phyloP scores from a whole-genome alignment of 2,329 filamentous ascomycete species.

The Macrophomina pseudophaseolina region DNA sequence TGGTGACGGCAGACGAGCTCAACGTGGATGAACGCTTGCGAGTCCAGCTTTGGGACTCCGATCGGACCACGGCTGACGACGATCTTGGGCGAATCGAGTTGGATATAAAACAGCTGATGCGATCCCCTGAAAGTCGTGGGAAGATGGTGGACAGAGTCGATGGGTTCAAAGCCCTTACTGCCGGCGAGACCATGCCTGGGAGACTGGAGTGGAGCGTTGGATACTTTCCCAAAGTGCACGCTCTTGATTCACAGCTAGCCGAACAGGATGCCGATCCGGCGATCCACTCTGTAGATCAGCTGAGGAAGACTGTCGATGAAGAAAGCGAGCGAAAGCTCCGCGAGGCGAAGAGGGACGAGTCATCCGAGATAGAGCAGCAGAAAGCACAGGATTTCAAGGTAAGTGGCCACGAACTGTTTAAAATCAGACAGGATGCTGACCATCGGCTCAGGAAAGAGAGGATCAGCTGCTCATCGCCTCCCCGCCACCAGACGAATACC shows the following conservation, averaged over 20 bases:
- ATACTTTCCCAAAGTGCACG: conserved; percentile 70
- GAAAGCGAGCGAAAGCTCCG: conserved; percentile 67
- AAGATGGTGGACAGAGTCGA: conserved; percentile 68
- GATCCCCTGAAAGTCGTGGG: conserved; percentile 62
- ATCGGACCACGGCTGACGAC: conserved; percentile 73
- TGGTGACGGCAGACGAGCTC: conserved; percentile 72
- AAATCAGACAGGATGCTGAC: conserved; percentile 1
- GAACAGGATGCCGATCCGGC: conserved; percentile 65
- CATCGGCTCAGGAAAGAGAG: conserved; percentile 37
- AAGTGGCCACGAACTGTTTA: conserved; percentile 9
- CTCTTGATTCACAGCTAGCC: conserved; percentile 66
- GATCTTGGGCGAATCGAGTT: conserved; percentile 76
- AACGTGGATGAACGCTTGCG: conserved; percentile 73
- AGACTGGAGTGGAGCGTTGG: conserved; percentile 72
- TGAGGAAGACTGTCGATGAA: conserved; percentile 62
- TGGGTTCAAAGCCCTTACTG: conserved; percentile 68
- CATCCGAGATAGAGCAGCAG: conserved; percentile 69
- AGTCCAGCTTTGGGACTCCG: conserved; percentile 77
- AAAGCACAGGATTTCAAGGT: conserved; percentile 68
- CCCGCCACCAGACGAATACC: conserved; percentile 65
- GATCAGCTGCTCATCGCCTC: conserved; percentile 71
- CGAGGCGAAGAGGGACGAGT: conserved; percentile 65
- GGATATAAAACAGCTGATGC: conserved; percentile 69
- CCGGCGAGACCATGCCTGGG: conserved; percentile 71
- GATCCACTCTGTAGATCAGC: conserved; percentile 62